Evolutionary conservation across 2,329 filamentous ascomycete genomes (phyloP).

Genomic region (Fusarium odoratissimum): DNA sequence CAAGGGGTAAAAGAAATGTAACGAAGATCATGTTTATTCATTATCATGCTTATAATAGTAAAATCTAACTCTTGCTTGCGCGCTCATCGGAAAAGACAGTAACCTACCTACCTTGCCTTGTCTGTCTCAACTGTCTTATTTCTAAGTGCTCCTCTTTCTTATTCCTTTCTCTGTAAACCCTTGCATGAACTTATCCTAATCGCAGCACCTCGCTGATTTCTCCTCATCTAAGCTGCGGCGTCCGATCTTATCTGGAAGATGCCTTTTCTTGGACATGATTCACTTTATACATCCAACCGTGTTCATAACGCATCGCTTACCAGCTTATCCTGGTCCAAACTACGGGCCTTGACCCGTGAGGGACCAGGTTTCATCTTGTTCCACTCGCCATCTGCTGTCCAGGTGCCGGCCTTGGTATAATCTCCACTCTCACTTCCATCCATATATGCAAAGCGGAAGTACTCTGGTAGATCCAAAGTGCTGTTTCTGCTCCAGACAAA

Average conservation of each 20-base stretch:
- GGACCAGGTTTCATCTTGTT: conserved; percentile 72
- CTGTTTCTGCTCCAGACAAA: conserved; percentile 71
- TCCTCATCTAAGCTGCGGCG: not conserved
- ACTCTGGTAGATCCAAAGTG: conserved; percentile 67
- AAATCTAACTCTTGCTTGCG: not conserved
- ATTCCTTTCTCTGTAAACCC: too few species aligned
- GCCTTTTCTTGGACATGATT: not conserved
- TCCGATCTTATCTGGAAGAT: not conserved
- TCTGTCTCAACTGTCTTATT: not conserved
- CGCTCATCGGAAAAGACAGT: not conserved
- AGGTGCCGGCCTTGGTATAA: conserved; percentile 80
- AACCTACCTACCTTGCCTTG: not conserved
- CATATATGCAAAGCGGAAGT: conserved; percentile 83
- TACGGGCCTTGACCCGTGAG: conserved; percentile 55
- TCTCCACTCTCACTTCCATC: conserved; percentile 72
- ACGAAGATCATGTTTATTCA: not conserved
- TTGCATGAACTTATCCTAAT: not conserved
- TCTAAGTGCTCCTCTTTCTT: not conserved
- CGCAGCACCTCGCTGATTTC: not conserved
- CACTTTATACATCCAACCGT: not conserved
- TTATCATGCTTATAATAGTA: not conserved
- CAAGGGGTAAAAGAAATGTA: not conserved
- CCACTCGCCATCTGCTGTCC: conserved; percentile 75
- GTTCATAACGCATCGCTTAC: conserved; percentile 22
- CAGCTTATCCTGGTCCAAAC: conserved; percentile 39